phyloP scores from a whole-genome alignment of 345 rosid genomes.

The Salix dunnii region DNA sequence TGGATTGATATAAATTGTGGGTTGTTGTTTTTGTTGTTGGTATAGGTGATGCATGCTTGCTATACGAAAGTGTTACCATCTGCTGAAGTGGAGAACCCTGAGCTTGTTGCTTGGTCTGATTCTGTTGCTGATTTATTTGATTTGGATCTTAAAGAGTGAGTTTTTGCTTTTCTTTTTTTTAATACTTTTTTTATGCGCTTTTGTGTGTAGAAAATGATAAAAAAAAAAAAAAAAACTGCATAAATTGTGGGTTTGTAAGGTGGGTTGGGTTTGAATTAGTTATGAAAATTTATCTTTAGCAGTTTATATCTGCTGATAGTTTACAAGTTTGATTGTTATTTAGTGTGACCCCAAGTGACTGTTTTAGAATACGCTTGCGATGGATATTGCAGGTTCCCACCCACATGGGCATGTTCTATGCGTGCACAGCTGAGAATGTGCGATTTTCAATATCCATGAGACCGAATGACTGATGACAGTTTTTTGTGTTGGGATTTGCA shows the following conservation, averaged over 20 bases:
- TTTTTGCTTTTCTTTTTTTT: constrained; percentile 2
- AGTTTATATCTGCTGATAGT: not conserved
- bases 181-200: too few relatives aligned
- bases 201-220: too few relatives aligned
- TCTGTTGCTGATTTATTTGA: constrained; percentile 77
- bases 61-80: constrained; percentile 85
- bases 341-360: too few relatives aligned
- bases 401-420: too few relatives aligned
- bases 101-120: constrained; percentile 91
- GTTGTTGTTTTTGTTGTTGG: not conserved
- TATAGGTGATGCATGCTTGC: constrained; percentile 83
- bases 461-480: not conserved
- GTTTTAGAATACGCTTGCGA: too few relatives aligned
- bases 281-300: not conserved
- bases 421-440: too few relatives aligned
- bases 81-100: constrained; percentile 79
- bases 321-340: not conserved
- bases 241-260: too few relatives aligned
- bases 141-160: constrained; percentile 90
- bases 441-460: not conserved
- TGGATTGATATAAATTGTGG: not conserved
- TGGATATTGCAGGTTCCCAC: too few relatives aligned
- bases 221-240: too few relatives aligned
- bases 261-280: too few relatives aligned
- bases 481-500: constrained; percentile 31